A percentile compares a stretch with the other conserved stretches of the same genome.
Evolutionary conservation across 768 basidiomycete genomes (phyloP).

Genomic region (Amanita exitialis): DNA sequence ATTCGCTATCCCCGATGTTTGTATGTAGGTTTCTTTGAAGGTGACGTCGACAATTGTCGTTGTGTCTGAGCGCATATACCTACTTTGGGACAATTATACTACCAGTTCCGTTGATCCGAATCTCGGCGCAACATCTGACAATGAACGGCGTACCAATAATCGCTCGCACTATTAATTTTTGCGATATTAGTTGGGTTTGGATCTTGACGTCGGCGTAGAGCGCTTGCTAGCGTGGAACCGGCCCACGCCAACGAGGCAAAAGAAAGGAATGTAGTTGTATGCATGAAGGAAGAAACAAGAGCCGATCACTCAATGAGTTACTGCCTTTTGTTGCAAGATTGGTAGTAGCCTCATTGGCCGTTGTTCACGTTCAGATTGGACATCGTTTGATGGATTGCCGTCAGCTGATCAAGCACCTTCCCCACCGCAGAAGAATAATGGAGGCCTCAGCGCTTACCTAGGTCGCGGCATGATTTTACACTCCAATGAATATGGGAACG

Average conservation of each 20-base stretch:
- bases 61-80: neutral
- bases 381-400: too few relatives aligned
- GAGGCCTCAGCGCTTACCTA: too few relatives aligned
- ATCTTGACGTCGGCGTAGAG: neutral
- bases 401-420: too few relatives aligned
- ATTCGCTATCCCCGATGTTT: conserved; percentile 48
- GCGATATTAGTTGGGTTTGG: conserved; percentile 3
- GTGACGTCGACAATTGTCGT: neutral
- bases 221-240: neutral
- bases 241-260: neutral
- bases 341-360: too few relatives aligned
- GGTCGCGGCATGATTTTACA: too few relatives aligned
- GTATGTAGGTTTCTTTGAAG: conserved; percentile 31
- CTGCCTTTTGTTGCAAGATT: too few relatives aligned
- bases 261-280: neutral
- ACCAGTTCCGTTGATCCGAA: neutral
- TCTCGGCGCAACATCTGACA: neutral
- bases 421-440: too few relatives aligned
- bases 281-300: neutral
- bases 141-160: neutral
- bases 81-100: conserved; percentile 7
- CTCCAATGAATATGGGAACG: too few relatives aligned
- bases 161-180: neutral
- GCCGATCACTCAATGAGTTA: neutral
- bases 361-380: too few relatives aligned